Evolutionary conservation across 2,329 filamentous ascomycete species (phyloP).

Genomic region (Diplodia corticola): DNA sequence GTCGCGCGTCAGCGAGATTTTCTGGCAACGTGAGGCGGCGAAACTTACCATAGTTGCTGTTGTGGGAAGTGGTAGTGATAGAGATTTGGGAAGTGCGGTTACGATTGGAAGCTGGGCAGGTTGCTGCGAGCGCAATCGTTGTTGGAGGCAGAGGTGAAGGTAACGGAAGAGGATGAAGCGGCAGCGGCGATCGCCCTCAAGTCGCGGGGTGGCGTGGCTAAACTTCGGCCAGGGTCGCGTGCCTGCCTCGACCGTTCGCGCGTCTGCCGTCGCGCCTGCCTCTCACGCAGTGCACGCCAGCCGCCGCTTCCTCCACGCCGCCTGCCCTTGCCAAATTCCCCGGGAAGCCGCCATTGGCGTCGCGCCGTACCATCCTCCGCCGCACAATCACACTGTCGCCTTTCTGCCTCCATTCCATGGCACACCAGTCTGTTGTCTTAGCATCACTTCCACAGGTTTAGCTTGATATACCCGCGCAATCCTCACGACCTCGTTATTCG

Average conservation of each 20-base stretch:
- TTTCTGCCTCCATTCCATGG: no score
- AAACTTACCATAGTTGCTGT: neutral
- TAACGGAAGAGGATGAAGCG: slow-evolving; percentile 8
- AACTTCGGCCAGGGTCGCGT: neutral
- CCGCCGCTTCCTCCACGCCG: neutral
- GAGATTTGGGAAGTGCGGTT: neutral
- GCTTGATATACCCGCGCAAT: neutral
- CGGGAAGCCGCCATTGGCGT: neutral
- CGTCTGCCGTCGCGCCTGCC: neutral
- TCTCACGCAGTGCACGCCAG: neutral
- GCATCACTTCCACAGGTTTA: neutral
- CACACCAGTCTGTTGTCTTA: neutral
- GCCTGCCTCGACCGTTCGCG: slow-evolving; percentile 6
- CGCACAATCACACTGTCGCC: neutral
- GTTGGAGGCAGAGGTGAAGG: neutral
- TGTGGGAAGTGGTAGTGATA: neutral
- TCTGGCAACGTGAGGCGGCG: neutral
- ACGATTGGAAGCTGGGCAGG: neutral
- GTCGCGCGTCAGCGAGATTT: neutral
- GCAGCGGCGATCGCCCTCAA: slow-evolving; percentile 21
- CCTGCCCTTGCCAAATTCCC: neutral
- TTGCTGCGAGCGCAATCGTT: neutral
- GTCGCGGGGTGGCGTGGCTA: neutral
- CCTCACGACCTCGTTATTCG: neutral
- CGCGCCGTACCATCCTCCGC: neutral